These are phyloP conservation scores for Edhazardia aedis DNA, from an alignment of 371 early-diverging fungal species.

Conservation along the genomic window DNA sequence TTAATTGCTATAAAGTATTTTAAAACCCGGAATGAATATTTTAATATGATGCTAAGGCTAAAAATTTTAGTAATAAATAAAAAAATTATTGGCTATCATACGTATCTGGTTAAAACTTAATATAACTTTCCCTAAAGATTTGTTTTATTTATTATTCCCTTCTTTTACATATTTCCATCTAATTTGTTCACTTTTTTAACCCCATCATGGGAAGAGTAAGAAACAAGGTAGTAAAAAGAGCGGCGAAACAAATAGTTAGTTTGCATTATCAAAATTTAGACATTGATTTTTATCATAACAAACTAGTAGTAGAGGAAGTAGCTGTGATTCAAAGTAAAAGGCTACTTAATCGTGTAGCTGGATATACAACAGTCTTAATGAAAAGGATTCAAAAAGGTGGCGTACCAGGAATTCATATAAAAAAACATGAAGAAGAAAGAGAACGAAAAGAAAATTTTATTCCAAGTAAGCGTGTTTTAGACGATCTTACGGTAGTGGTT, in stretches of 20 bases:
- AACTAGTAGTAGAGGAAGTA: conserved; percentile 84
- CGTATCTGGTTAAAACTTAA: too few relatives aligned
- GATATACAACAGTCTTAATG: conserved; percentile 99
- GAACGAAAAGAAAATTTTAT: conserved; percentile 98
- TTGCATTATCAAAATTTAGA: conserved; percentile 97
- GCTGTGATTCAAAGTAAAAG: conserved; percentile 93
- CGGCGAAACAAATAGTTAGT: conserved; percentile 93
- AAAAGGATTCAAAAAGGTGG: conserved; percentile 92
- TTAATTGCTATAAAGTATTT: too few relatives aligned
- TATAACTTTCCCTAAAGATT: too few relatives aligned
- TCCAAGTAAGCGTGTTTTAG: conserved; percentile 89
- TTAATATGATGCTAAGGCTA: too few relatives aligned
- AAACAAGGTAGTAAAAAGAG: conserved; percentile 97
- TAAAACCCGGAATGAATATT: too few relatives aligned
- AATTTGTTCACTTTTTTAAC: too few relatives aligned
- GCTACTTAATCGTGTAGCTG: conserved; percentile 98
- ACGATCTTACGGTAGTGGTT: conserved; percentile 68
- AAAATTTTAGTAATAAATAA: too few relatives aligned
- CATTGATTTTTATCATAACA: conserved; percentile 98
- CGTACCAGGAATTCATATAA: conserved; percentile 97
- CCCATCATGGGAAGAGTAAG: conserved; percentile 49
- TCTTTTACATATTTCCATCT: too few relatives aligned
- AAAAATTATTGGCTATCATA: too few relatives aligned
- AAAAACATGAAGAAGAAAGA: conserved; percentile 96
- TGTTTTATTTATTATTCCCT: too few relatives aligned